These are phyloP conservation scores for Priceomyces medius DNA, from an alignment of 805 yeast species.

Conservation along the genomic window DNA sequence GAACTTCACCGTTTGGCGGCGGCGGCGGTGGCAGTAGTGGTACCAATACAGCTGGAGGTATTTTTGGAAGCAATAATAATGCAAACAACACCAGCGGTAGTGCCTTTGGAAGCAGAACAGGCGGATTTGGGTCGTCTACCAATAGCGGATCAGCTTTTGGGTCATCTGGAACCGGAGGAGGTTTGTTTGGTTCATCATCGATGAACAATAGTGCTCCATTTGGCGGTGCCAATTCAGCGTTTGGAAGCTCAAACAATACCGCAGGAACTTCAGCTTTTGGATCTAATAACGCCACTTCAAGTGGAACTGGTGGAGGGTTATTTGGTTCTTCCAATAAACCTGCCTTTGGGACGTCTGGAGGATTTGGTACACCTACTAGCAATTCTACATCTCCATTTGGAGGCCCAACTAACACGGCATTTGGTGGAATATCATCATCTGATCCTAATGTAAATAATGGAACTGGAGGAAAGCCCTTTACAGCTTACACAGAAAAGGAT, in stretches of 20 bases:
- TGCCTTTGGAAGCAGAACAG: conserved; percentile 23
- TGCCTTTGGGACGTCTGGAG: conserved; percentile 20
- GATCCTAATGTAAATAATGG: conserved; percentile 53
- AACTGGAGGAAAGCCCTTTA: conserved; percentile 68
- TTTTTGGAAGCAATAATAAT: conserved; percentile 22
- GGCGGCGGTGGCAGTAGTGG: conserved; percentile 12
- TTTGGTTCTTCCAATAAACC: conserved; percentile 18
- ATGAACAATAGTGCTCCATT: conserved; percentile 23
- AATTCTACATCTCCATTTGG: conserved; percentile 23
- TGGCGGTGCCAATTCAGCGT: conserved; percentile 20
- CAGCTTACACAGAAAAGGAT: conserved; percentile 73
- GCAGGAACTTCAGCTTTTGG: conserved; percentile 20
- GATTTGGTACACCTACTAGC: conserved; percentile 28
- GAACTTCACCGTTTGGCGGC: conserved; percentile 25
- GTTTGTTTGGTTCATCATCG: conserved; percentile 26
- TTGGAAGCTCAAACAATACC: conserved; percentile 15
- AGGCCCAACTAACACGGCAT: conserved; percentile 14
- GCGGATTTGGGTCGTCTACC: conserved; percentile 20
- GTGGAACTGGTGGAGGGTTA: conserved; percentile 15
- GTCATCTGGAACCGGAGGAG: conserved; percentile 13
- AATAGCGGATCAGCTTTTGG: conserved; percentile 26
- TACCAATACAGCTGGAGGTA: conserved; percentile 21
- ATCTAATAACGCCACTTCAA: conserved; percentile 3
- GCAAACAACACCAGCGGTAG: conserved; percentile 19
- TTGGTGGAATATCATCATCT: conserved; percentile 19